Percentiles rank a stretch among this genome's conserved stretches.
Conservation (phyloP, 164 flowering plant species). For the Berberis thunbergii region DNA sequence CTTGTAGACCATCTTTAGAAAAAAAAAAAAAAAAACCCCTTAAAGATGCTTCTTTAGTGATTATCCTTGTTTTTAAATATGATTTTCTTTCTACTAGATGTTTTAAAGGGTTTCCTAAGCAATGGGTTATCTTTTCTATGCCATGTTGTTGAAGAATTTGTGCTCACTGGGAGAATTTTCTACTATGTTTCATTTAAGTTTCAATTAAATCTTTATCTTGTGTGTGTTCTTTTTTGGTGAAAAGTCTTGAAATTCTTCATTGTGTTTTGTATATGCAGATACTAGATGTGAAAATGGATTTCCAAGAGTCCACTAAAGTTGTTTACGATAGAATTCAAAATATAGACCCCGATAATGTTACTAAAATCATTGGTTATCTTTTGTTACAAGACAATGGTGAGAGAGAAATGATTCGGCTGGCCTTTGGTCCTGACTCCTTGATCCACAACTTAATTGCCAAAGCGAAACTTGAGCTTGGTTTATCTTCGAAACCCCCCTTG, state of each 20-base stretch:
- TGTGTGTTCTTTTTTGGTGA: neutral
- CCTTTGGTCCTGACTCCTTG: constrained; percentile 46
- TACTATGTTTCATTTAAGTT: neutral
- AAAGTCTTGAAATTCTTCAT: neutral
- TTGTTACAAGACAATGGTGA: constrained; percentile 47
- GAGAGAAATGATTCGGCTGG: constrained; percentile 56
- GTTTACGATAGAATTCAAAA: constrained; percentile 46
- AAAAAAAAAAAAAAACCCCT: neutral
- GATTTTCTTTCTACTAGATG: no score
- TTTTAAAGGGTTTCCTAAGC: no score
- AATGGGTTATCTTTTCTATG: no score
- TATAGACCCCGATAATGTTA: constrained; percentile 55
- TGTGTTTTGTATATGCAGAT: constrained; percentile 8
- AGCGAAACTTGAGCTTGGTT: constrained; percentile 36
- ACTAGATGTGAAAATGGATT: constrained; percentile 45
- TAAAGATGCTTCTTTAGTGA: no score
- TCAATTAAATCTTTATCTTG: neutral
- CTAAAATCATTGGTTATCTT: constrained; percentile 58
- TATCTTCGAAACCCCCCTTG: constrained; percentile 13
- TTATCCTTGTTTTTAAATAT: no score
- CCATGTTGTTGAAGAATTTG: no score
- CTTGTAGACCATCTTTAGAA: no score
- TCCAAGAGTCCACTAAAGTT: constrained; percentile 48
- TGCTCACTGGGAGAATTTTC: no score
- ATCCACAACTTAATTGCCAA: constrained; percentile 33